phyloP scores from a whole-genome alignment of 2,329 filamentous ascomycete species.

The Neoarthrinium moseri region DNA sequence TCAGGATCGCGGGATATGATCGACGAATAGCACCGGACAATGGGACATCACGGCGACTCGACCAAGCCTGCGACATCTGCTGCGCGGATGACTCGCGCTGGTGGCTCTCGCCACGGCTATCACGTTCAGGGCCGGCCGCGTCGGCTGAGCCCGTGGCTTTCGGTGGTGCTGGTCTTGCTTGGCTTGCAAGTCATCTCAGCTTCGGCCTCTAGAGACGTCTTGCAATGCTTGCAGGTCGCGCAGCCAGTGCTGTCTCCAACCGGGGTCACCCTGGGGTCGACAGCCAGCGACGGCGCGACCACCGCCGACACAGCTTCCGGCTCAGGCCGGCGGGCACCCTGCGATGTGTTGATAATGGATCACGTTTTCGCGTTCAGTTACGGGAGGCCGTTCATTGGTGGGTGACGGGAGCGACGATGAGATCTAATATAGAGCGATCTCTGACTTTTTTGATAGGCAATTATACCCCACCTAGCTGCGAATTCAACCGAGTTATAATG shows the following conservation, averaged over 20 bases:
- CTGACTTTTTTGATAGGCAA: constrained; percentile 34
- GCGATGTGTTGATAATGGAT: constrained; percentile 18
- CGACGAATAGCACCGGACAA: too few species aligned
- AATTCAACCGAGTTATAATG: constrained; percentile 63
- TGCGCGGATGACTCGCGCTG: too few species aligned
- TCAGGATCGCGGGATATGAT: too few species aligned
- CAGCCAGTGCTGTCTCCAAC: constrained; percentile 14
- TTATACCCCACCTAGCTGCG: constrained; percentile 59
- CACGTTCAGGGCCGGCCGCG: too few species aligned
- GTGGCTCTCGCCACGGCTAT: too few species aligned
- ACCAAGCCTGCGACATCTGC: too few species aligned
- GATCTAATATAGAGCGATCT: constrained; percentile 3
- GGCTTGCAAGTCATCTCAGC: neutral
- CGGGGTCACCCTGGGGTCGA: constrained; percentile 4
- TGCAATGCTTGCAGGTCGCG: constrained; percentile 22
- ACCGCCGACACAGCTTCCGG: neutral
- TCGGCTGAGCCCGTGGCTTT: too few species aligned
- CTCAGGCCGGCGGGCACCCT: constrained; percentile 3
- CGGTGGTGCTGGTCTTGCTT: too few species aligned
- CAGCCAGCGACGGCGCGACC: neutral
- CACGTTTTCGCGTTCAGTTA: constrained; percentile 21
- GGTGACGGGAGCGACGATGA: constrained; percentile 9
- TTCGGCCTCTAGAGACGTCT: neutral
- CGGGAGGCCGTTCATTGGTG: constrained; percentile 21
- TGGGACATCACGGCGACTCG: too few species aligned